phyloP scores from a whole-genome alignment of 1,284 basidiomycete species.

The Puccinia coronata region DNA sequence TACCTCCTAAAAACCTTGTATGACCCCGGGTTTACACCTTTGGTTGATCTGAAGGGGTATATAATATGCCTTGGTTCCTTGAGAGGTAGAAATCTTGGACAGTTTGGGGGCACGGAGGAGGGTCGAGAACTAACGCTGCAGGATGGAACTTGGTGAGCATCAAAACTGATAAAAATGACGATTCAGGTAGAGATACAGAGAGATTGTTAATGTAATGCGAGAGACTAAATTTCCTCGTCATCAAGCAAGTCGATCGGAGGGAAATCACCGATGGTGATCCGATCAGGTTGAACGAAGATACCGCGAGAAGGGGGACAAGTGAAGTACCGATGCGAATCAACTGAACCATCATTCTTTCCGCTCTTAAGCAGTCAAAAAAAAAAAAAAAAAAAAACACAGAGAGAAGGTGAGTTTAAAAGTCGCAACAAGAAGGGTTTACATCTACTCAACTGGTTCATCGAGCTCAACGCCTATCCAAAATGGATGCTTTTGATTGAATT shows the following conservation, averaged over 20 bases:
- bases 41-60: too few relatives aligned
- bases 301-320: constrained; percentile 74
- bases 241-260: constrained; percentile 71
- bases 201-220: too few relatives aligned
- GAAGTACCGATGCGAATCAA: constrained; percentile 83
- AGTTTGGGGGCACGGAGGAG: too few relatives aligned
- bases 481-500: constrained; percentile 65
- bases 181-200: background rate
- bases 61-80: too few relatives aligned
- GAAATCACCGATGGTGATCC: constrained; percentile 79
- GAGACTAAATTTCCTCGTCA: constrained; percentile 69
- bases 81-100: too few relatives aligned
- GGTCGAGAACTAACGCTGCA: too few relatives aligned
- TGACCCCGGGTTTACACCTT: too few relatives aligned
- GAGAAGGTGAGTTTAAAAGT: background rate
- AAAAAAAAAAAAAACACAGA: background rate
- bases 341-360: constrained; percentile 56
- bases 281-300: constrained; percentile 82
- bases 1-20: too few relatives aligned
- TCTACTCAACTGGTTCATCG: constrained; percentile 78
- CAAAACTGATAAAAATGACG: too few relatives aligned
- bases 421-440: constrained; percentile 77
- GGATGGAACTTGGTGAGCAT: too few relatives aligned
- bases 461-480: constrained; percentile 92
- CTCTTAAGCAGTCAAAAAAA: constrained; percentile 61